Evolutionary conservation across 306 rosid species (phyloP), one percentile per base, ranked within the genome.

Genomic region (Parietaria judaica): DNA sequence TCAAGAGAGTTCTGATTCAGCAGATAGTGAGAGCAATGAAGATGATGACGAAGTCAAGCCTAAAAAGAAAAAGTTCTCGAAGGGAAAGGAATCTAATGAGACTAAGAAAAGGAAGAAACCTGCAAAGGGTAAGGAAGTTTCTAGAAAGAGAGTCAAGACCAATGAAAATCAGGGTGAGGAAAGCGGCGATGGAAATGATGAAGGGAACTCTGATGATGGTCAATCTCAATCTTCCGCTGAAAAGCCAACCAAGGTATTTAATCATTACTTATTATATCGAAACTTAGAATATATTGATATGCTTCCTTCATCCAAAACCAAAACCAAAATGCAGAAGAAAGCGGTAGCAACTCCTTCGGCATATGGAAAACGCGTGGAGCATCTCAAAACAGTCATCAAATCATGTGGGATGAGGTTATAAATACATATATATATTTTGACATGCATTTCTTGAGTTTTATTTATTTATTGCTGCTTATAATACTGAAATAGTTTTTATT

Each of bases 361-460:
- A 53, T 82, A 88, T 70, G 89, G 96, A 41, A 92, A 86, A 80
- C 94, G 61, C 5, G 98, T 92, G 81, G 98, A 92, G 81, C 75
- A 74, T 66, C 76, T 92, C 68, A 86, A 89, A 75, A 85, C 98
- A 51, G 81, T 92, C 66, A 88, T 92, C 80, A 92, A 92, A 82
- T 84, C 88, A 11, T 88, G 96, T 74, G 98, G 98, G 67, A 83
- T 92, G 98, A 77, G 98, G 98, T 86, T 66, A 73, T 58, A 67
- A 69, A 61, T 61, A 58, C 58, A 23, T 58, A 67, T 71, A 61
- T 61, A 58, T 61, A 23, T 23, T 23, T 70, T 45, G 56, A 59
- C 48, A 71, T 51, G 36, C 74, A 39, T 60, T 45, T 61, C 47
- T 56, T 57, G 67, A 66, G 67, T 36, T 69, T 55, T 47, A 54